phyloP scores from a whole-genome alignment of 306 rosid genomes.

The Quercus ilex region DNA sequence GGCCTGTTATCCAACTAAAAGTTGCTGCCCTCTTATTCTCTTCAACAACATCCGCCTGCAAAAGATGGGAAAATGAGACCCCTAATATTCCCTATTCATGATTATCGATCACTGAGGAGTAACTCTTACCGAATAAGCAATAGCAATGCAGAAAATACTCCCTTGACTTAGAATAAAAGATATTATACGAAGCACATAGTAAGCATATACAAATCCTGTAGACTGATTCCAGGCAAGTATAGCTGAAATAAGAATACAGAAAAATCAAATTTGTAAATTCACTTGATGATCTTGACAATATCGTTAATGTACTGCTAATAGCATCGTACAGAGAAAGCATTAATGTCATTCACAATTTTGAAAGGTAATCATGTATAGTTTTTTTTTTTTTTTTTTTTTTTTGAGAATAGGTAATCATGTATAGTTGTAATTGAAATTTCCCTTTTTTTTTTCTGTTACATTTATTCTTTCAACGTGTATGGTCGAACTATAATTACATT shows the following conservation, averaged over 20 bases:
- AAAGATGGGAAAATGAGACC: slow-evolving; percentile 6
- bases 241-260: slow-evolving; percentile 29
- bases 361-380: too few relatives aligned
- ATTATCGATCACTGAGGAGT: slow-evolving; percentile 6
- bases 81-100: neutral
- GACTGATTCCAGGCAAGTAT: slow-evolving; percentile 55
- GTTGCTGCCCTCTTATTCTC: slow-evolving; percentile 51
- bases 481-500: too few relatives aligned
- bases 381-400: too few relatives aligned
- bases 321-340: too few relatives aligned
- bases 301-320: too few relatives aligned
- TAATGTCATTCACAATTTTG: too few relatives aligned
- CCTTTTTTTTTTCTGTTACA: too few relatives aligned
- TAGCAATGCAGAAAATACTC: slow-evolving; percentile 59
- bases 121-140: slow-evolving; percentile 54
- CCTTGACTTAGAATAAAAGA: slow-evolving; percentile 65
- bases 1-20: slow-evolving; percentile 64
- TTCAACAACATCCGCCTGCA: slow-evolving; percentile 60
- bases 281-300: neutral
- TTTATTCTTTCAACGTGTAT: too few relatives aligned
- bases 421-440: too few relatives aligned
- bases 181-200: slow-evolving; percentile 52
- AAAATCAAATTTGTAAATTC: neutral
- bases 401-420: too few relatives aligned
- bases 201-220: slow-evolving; percentile 56